Evolutionary conservation across 306 rosid species (phyloP), one percentile per base, ranked within the genome.

Genomic region (Castanea sativa): DNA sequence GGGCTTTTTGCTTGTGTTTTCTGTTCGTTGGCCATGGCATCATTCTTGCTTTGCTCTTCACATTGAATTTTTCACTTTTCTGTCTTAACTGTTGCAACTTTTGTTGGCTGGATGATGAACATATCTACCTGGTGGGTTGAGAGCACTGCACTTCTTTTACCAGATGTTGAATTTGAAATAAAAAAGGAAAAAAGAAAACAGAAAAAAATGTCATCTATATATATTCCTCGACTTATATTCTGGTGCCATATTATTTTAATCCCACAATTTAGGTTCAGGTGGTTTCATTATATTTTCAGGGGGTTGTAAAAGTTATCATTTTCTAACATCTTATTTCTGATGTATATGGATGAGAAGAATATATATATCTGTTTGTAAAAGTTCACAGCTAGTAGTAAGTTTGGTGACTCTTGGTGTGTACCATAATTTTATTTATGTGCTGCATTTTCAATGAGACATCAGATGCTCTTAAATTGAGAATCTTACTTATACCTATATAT

Each of bases 1-100:
- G 73, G 65, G 32, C 68, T 3, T 78, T 60, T 19, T 43, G 49
- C 60, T 72, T 76, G 45, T 41, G 12, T 41, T 41, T 2, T 41
- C 45, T 77, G 30, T 78, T 75, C 23, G 71, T 73, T 49, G 69
- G 73, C 72, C 30, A 20, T 69, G 30, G 43, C 64, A 68, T 58
- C 75, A 8, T 8, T 74, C 75, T 74, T 49, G 57, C 52, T 79
- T 41, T 41, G 45, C 45, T 41, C 45, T 41, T 53, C 79, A 49
- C 56, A 43, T 74, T 68, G 56, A 45, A 58, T 43, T 80, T 70
- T 27, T 55, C 25, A 71, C 29, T 75, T 74, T 64, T 30, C 68
- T 52, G 52, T 71, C 56, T 25, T 82, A 29, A 41, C 45, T 41
- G 45, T 41, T 2, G 12, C 45, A 41, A 8, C 45, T 41, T 41